Percentiles rank a stretch among this genome's conserved stretches.
Conservation (phyloP, 2,329 filamentous ascomycete genomes). For the Polytolypa hystricis region DNA sequence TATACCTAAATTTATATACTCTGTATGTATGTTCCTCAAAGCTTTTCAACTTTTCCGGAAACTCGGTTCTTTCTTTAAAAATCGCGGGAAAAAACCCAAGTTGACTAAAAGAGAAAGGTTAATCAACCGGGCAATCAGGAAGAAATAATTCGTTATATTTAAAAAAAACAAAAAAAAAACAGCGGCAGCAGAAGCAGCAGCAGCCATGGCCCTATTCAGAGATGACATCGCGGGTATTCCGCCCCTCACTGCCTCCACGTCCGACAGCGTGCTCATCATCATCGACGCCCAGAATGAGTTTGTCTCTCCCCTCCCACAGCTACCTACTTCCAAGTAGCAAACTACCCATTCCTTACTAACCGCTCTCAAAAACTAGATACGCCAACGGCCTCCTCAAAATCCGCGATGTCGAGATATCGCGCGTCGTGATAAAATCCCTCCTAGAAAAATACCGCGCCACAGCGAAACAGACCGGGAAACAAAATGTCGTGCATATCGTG, state of each 20-base stretch:
- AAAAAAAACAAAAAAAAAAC: no score
- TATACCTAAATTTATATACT: no score
- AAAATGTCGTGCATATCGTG: constrained; percentile 50
- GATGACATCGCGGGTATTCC: no score
- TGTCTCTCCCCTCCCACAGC: constrained; percentile 7
- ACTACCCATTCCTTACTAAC: background rate
- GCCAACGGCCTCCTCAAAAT: constrained; percentile 47
- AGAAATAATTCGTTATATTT: no score
- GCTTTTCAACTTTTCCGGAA: no score
- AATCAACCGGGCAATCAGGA: no score
- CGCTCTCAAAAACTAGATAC: constrained; percentile 19
- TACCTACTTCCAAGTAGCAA: background rate
- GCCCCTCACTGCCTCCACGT: constrained; percentile 44
- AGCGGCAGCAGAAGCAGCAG: no score
- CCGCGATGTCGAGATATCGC: constrained; percentile 41
- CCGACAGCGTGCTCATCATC: constrained; percentile 53
- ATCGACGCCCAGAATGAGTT: constrained; percentile 65
- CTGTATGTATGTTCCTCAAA: no score
- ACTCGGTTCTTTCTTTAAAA: no score
- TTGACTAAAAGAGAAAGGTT: no score
- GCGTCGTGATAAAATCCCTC: constrained; percentile 46
- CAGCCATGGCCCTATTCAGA: no score
- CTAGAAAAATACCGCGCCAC: constrained; percentile 50
- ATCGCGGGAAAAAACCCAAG: no score
- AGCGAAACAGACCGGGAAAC: constrained; percentile 25